phyloP scores from a whole-genome alignment of 2,329 filamentous ascomycete species.

The Penicillium sp. region DNA sequence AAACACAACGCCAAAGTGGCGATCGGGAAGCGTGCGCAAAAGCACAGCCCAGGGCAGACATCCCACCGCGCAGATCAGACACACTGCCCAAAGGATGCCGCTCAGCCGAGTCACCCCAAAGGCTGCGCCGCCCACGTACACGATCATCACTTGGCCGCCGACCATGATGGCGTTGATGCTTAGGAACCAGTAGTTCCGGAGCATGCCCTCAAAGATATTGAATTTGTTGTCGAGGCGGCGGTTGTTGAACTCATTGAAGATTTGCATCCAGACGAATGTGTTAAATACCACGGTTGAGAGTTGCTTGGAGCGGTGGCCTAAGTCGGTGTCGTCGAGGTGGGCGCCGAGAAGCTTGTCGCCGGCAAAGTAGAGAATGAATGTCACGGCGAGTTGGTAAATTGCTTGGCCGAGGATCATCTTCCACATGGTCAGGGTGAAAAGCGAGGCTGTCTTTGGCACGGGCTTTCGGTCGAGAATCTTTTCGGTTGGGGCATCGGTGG shows the following conservation, averaged over 20 bases:
- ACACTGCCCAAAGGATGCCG: slow-evolving; percentile 82
- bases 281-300: slow-evolving; percentile 90
- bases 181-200: slow-evolving; percentile 85
- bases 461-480: slow-evolving; percentile 80
- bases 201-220: slow-evolving; percentile 91
- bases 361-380: slow-evolving; percentile 82
- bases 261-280: slow-evolving; percentile 99
- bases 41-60: slow-evolving; percentile 82
- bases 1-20: slow-evolving; percentile 48
- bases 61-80: slow-evolving; percentile 77
- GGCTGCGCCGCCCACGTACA: slow-evolving; percentile 79
- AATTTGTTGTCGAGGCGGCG: slow-evolving; percentile 91
- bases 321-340: slow-evolving; percentile 49
- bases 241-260: slow-evolving; percentile 98
- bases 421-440: slow-evolving; percentile 94
- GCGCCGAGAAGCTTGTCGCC: slow-evolving; percentile 63
- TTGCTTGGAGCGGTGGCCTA: slow-evolving; percentile 44
- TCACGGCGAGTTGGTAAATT: slow-evolving; percentile 78
- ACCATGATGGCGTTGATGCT: slow-evolving; percentile 84
- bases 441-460: slow-evolving; percentile 69
- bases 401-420: slow-evolving; percentile 98
- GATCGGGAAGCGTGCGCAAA: slow-evolving; percentile 81
- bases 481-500: slow-evolving; percentile 84
- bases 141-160: slow-evolving; percentile 83
- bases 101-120: slow-evolving; percentile 74